Evolutionary conservation across 139 green algal genomes (phyloP).

Genomic region (Picochlorum costavermella): DNA sequence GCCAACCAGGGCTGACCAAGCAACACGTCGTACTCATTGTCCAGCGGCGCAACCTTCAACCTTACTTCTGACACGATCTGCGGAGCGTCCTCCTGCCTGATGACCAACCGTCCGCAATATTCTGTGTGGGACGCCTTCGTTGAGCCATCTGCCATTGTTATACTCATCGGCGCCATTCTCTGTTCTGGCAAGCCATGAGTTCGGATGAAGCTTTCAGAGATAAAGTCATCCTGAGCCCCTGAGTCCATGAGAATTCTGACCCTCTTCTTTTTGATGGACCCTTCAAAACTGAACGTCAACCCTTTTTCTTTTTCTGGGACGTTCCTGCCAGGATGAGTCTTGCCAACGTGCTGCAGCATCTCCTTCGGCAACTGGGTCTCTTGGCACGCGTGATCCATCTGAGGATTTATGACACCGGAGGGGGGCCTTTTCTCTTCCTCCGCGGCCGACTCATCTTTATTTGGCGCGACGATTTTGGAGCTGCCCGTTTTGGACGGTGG

Average conservation of each 20-base stretch:
- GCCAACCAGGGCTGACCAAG: background rate
- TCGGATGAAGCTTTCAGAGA: background rate
- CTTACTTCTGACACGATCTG: background rate
- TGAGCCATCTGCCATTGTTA: background rate
- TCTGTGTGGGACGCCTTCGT: no score
- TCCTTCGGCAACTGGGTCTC: background rate
- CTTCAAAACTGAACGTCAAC: background rate
- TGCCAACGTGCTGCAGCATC: slow-evolving; percentile 2
- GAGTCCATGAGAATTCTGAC: slow-evolving; percentile 2
- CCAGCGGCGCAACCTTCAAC: background rate
- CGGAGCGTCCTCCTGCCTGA: slow-evolving; percentile 1
- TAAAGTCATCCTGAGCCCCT: background rate
- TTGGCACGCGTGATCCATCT: no score
- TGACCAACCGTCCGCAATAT: background rate
- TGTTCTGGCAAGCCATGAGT: background rate
- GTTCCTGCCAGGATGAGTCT: background rate
- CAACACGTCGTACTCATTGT: background rate
- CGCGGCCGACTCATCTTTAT: no score
- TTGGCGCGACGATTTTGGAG: no score
- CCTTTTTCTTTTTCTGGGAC: background rate
- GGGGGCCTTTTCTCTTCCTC: no score
- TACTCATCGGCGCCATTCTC: background rate
- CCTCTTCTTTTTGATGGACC: background rate
- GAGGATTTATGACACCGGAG: no score
- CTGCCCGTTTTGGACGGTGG: no score